Conservation (phyloP, 1,139 yeast species). For the Candida dubliniensis region DNA sequence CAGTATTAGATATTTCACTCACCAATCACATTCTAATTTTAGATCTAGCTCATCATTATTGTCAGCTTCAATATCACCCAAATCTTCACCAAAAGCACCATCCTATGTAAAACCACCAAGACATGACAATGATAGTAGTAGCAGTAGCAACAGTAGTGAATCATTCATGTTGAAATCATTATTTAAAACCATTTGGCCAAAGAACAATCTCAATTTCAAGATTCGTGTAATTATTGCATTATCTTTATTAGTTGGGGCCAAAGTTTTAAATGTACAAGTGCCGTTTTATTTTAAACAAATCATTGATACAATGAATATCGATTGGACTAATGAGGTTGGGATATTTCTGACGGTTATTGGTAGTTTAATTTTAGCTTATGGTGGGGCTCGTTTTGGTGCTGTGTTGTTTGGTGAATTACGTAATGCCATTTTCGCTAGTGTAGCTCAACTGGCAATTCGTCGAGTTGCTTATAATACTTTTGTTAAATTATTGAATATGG, state of each 20-base stretch:
- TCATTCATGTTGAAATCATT: slow-evolving; percentile 61
- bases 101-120: background rate
- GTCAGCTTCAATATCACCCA: background rate
- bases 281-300: slow-evolving; percentile 91
- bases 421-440: slow-evolving; percentile 93
- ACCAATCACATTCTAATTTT: slow-evolving; percentile 2
- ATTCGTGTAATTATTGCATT: slow-evolving; percentile 76
- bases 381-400: slow-evolving; percentile 92
- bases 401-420: slow-evolving; percentile 91
- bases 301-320: slow-evolving; percentile 90
- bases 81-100: background rate
- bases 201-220: slow-evolving; percentile 66
- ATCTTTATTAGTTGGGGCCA: slow-evolving; percentile 70
- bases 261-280: slow-evolving; percentile 87
- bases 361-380: slow-evolving; percentile 81
- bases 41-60: background rate
- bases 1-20: background rate
- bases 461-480: slow-evolving; percentile 89
- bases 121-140: slow-evolving; percentile 22
- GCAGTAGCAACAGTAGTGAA: slow-evolving; percentile 47
- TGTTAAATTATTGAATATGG: slow-evolving; percentile 77
- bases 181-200: slow-evolving; percentile 87
- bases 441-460: slow-evolving; percentile 92
- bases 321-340: slow-evolving; percentile 70
- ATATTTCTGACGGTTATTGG: slow-evolving; percentile 63